Conservation (phyloP, 164 flowering plant species). For the Dillenia suffruticosa region DNA sequence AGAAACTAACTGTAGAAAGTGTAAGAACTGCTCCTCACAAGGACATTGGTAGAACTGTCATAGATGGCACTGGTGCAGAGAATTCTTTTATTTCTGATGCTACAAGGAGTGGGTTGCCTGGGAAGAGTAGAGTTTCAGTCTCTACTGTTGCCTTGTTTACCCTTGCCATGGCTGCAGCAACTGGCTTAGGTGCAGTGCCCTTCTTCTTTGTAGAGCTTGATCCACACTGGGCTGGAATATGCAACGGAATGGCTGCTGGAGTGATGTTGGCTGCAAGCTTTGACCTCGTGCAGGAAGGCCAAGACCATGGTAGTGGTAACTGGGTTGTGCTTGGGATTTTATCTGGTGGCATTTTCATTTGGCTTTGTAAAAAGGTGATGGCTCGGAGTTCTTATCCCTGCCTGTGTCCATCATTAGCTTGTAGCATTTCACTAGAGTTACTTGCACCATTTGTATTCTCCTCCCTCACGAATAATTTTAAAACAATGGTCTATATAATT, state of each 20-base stretch:
- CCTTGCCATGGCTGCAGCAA: conserved; percentile 95
- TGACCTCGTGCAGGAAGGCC: conserved; percentile 97
- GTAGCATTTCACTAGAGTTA: too few relatives aligned
- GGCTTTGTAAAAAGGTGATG: conserved; percentile 89
- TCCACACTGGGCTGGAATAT: conserved; percentile 93
- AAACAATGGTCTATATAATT: too few relatives aligned
- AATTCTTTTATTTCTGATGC: conserved; percentile 26
- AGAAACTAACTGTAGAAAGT: conserved; percentile 20
- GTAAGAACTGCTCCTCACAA: conserved; percentile 63
- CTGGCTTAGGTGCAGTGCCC: conserved; percentile 95
- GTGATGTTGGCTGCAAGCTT: conserved; percentile 99
- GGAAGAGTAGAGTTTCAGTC: conserved; percentile 58
- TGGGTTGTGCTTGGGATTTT: conserved; percentile 92
- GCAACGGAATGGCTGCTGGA: conserved; percentile 99
- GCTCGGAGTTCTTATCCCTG: not conserved
- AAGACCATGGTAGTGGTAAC: conserved; percentile 75
- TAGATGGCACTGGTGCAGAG: conserved; percentile 66
- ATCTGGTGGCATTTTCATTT: conserved; percentile 84
- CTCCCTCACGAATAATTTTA: too few relatives aligned
- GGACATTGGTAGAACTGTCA: conserved; percentile 37
- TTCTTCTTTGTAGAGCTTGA: conserved; percentile 98
- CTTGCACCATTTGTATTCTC: too few relatives aligned
- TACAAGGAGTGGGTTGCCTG: conserved; percentile 16
- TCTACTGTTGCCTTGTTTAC: conserved; percentile 85
- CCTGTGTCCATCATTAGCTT: too few relatives aligned